Evolutionary conservation across 371 early-diverging fungal genomes (phyloP), one percentile per base, ranked within the genome.

Genomic region (Lichtheimia ornata): DNA sequence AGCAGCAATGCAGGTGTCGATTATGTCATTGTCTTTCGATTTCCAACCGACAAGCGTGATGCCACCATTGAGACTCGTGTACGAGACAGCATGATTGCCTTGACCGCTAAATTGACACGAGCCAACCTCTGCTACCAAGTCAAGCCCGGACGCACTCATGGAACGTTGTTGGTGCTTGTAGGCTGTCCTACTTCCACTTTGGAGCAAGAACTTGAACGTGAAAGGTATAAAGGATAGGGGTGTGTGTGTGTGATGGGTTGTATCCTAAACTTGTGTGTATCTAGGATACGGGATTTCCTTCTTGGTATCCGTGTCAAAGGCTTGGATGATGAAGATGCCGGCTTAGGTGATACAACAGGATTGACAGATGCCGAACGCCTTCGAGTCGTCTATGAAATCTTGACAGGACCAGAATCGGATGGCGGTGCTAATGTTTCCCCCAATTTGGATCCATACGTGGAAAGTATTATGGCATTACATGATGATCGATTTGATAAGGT

Each of bases 381-480:
- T 45, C 82, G 93, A 5, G 58, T 92, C 22, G 86, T 93, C 20
- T 72, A 91, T 62, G 85, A 87, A 27, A 77, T 93, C 25, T 77
- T 95, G n/a, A 87, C 88, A 0, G 77, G 80, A 12, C 71, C 88
- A 7, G 76, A 66, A 28, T 66, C 70, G 30, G 90, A 92, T 51
- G 91, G 91, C 35, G 89, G 94, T 17, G 92, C 90, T 2, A 88
- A 84, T 22, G 81, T 91, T 49, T 73, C 84, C 45, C 72, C 83
- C 1, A 71, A 77, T 15, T 59, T 74, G 0, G 84, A 86, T 60
- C 77, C 76, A 7, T 88, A 69, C 66, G 81, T 90, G 3, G 88
- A 87, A n/a, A 82, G 86, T 22, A 79, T 95, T 28, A 83, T 91
- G 50, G 88, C 91, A 13, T 73, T 93, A 55, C 94, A 96, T 59